Percentiles rank a stretch among this genome's conserved stretches.
These are phyloP conservation scores for Phytophthora uliginosa DNA, from an alignment of 352 stramenopile genomes.

Conservation along the genomic window DNA sequence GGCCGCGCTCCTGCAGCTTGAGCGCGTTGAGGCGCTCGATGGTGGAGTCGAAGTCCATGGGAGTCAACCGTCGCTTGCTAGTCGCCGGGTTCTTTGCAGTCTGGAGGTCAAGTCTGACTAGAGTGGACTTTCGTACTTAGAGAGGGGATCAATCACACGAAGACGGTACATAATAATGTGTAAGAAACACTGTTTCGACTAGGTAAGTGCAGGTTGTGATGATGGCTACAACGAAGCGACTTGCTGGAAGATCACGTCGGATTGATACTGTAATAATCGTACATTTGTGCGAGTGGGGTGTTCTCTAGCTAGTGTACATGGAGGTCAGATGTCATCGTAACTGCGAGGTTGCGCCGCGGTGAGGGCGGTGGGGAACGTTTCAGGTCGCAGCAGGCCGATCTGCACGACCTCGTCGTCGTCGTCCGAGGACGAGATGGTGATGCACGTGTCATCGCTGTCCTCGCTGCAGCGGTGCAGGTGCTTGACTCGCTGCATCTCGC, in stretches of 20 bases:
- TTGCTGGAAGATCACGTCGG: background rate
- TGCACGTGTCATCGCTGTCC: conserved; percentile 39
- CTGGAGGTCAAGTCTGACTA: conserved; percentile 24
- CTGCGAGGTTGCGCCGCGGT: conserved; percentile 26
- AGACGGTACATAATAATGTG: background rate
- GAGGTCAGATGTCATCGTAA: conserved; percentile 33
- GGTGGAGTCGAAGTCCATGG: conserved; percentile 70
- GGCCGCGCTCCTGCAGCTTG: conserved; percentile 62
- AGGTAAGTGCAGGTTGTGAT: background rate
- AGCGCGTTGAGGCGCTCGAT: conserved; percentile 83
- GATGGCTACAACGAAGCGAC: background rate
- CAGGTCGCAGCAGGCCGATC: conserved; percentile 19
- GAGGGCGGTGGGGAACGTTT: conserved; percentile 30
- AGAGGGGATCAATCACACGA: conserved; percentile 1
- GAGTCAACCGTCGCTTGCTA: conserved; percentile 15
- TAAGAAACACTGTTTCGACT: background rate
- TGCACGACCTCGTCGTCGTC: conserved; percentile 37
- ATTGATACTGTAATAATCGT: conserved; percentile 23
- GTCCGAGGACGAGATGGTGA: conserved; percentile 40
- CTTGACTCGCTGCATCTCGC: conserved; percentile 44
- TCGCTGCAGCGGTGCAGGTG: conserved; percentile 38
- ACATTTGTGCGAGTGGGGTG: conserved; percentile 29
- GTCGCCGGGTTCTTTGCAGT: conserved; percentile 6
- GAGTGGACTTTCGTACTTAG: conserved; percentile 39
- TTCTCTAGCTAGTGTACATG: conserved; percentile 35